Base-by-base conservation (phyloP, 78 protist genomes). In the Speleostelium caveatum region DNA sequence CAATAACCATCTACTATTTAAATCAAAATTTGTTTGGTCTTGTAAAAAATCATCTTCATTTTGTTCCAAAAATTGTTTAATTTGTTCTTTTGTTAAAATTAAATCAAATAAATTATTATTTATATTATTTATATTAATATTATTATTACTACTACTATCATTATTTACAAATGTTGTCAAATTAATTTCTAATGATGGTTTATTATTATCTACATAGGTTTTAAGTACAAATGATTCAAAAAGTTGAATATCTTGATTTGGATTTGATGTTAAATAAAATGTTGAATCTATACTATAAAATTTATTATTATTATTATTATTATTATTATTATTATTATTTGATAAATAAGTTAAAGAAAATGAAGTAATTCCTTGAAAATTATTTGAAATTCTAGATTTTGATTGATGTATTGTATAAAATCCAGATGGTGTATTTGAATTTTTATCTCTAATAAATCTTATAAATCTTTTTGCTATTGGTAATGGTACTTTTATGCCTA, bases 391-490 rank as follows among this genome's bases (percentile, higher is more conserved):
- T 69, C 90, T 83, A 17, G 90, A 24, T 69, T 69, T 51, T 0
- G 72, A 41, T 69, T 83, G 77, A 21, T 83, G 90, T 16, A 83
- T 83, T 30, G 90, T 83, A 83, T 83, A 83, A 30, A 53, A 59
- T 12, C 90, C 90, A 14, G 6, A 42, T 83, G 77, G 90, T 66
- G 60, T 67, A 39, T 32, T 26, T 1, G 60, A 22, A 38, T 83
- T 83, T 3, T 22, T 68, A 58, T 83, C 78, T 39, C 90, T 71
- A 19, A 83, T 36, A 32, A n/a, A 83, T 16, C 59, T 83, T 32
- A 83, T 83, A 42, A 83, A 83, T 30, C 90, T 51, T 39, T 69
- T 67, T 4, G 42, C 67, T 26, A 83, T 56, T 1, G 69, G 79
- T 22, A 83, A 41, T 21, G 90, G 90, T 58, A 83, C 62, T 59